phyloP scores from a whole-genome alignment of 2,329 filamentous ascomycete genomes.

The Scytalidium sp. region DNA sequence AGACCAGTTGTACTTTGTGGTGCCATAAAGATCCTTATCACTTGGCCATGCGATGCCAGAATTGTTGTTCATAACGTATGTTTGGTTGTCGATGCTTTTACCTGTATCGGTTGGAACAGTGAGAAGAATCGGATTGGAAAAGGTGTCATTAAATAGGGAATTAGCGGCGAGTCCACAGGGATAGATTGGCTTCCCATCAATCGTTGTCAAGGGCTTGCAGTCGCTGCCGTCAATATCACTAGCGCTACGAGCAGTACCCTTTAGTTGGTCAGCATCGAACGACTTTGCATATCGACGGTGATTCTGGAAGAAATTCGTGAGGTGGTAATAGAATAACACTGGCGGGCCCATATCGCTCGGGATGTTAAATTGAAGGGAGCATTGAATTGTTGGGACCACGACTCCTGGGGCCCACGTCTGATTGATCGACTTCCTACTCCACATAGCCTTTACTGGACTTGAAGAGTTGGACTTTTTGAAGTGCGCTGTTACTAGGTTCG shows the following conservation, averaged over 20 bases:
- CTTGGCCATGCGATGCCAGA: conserved; percentile 80
- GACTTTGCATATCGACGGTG: conserved; percentile 94
- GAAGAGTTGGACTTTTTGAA: conserved; percentile 55
- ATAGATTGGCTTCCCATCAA: conserved; percentile 71
- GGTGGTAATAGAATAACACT: conserved; percentile 89
- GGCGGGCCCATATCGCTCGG: conserved; percentile 77
- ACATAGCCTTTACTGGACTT: conserved; percentile 16
- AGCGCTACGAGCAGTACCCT: conserved; percentile 62
- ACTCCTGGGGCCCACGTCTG: conserved; percentile 35
- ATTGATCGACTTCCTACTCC: conserved; percentile 29
- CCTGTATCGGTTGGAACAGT: conserved; percentile 40
- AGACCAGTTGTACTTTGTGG: conserved; percentile 60
- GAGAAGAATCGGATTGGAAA: conserved; percentile 60
- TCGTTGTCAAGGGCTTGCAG: conserved; percentile 69
- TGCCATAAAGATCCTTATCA: conserved; percentile 76
- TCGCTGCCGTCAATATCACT: conserved; percentile 62
- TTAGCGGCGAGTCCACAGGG: conserved; percentile 96
- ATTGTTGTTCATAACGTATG: conserved; percentile 72
- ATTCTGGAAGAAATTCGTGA: conserved; percentile 99
- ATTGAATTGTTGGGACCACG: conserved; percentile 44
- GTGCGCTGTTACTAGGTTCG: conserved; percentile 56
- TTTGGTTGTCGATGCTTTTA: conserved; percentile 35
- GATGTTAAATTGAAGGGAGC: conserved; percentile 74
- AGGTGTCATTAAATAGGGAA: conserved; percentile 94
- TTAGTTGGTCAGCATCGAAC: conserved; percentile 79